Evolutionary conservation across 176 grass and related monocot species (phyloP), one percentile per base, ranked within the genome.

Genomic region (Guadua angustifolia): DNA sequence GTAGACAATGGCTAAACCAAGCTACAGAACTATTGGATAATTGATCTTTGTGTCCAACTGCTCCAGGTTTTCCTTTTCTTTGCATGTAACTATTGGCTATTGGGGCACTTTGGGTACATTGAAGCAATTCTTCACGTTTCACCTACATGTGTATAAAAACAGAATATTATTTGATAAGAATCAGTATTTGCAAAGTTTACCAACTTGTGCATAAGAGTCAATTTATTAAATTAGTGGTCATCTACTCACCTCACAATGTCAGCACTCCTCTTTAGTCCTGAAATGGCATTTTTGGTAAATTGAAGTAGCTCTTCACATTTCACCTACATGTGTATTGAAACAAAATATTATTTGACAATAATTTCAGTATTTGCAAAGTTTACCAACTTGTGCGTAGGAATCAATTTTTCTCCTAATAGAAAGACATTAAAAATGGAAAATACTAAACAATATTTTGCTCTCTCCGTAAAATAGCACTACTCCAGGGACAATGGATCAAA

Each of bases 281-380:
- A 95, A 92, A 98, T 98, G 57, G 93, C 96, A 58, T 62, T 80
- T 85, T 98, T 91, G 14, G 93, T 92, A 83, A 98, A 98, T 44
- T 98, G 96, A 84, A 99, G 93, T 24, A 99, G 71, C 71, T 99
- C 96, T 77, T 99, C 96, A 80, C 89, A 84, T 81, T 99, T 99
- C 86, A 99, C 96, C 96, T 98, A 82, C 67, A 93, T 84, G 82
- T 84, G 79, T 71, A 76, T 24, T 36, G 4, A 29, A 44, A 56
- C 2, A 43, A 33, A 78, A 67, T 57, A 78, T 72, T 22, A 24
- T 42, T 57, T 73, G 15, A 83, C 7, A 66, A 72, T 4, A 59
- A 11, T 35, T 33, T 24, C 22, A 77, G 52, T 19, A 22, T 82
- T 18, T 73, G 26, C 66, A 50, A 50, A 58, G 15, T 73, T 86